Evolutionary conservation across 176 grass and related monocot genomes (phyloP).

Genomic region (Eragrostis nindensis): DNA sequence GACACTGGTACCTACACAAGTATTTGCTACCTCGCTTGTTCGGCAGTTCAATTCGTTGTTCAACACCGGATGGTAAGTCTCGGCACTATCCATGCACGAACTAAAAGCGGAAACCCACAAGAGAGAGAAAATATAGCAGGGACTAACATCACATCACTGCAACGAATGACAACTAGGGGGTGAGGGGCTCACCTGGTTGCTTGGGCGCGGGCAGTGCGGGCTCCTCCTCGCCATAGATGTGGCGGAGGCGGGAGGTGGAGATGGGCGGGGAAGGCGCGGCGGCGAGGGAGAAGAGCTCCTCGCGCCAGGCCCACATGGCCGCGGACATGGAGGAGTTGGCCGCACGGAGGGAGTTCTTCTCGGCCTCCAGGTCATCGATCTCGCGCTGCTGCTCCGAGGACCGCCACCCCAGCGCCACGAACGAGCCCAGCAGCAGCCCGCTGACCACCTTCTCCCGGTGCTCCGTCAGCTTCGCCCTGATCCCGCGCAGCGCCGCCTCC

Average conservation of each 20-base stretch:
- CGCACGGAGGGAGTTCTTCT: conserved; percentile 66
- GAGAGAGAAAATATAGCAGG: background rate
- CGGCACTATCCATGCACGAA: no score
- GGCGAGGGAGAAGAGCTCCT: conserved; percentile 79
- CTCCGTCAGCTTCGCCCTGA: conserved; percentile 46
- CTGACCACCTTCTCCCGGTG: conserved; percentile 60
- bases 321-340: conserved; percentile 61
- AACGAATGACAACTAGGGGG: background rate
- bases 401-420: conserved; percentile 53
- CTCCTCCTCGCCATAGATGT: conserved; percentile 82
- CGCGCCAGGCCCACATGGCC: conserved; percentile 74
- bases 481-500: conserved; percentile 54
- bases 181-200: conserved; percentile 23
- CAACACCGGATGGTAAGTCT: background rate
- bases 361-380: conserved; percentile 65
- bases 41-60: background rate
- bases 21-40: background rate
- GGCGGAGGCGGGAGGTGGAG: conserved; percentile 63
- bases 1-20: background rate
- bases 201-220: background rate
- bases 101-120: no score
- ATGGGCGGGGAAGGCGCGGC: conserved; percentile 59
- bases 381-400: conserved; percentile 75
- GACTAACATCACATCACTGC: background rate
- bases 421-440: conserved; percentile 63